Evolutionary conservation across 768 basidiomycete genomes (phyloP), one percentile per base, ranked within the genome.

Genomic region (Suillus subluteus): DNA sequence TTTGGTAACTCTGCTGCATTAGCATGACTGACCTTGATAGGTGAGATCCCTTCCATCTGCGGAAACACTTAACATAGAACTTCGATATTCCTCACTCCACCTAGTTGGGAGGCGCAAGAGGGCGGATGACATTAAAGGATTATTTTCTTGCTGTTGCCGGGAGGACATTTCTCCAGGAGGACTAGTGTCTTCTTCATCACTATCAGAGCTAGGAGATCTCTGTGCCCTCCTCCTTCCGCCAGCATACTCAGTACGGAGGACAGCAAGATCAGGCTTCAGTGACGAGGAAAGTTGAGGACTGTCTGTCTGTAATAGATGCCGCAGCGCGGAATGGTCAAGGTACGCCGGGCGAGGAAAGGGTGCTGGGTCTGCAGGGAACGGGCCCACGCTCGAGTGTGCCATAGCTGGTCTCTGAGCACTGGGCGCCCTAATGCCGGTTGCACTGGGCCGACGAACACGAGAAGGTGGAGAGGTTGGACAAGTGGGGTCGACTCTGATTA

Each of bases 51-150:
- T 84, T 13, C 94, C 93, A 73, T 94, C 91, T 37, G 78, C 68
- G 9, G 88, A 88, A 18, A 95, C 83, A 67, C 80, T 88, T 62
- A 95, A 78, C 62, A 82, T 80, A 5, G 81, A 71, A 69, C 86
- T 83, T 61, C 90, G 85, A 67, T 85, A 86, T 71, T 88, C 85
- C 58, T 92, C 88, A 74, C 86, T 90, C 94, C 92, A 95, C 48
- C 91, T 84, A 4, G 91, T 91, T 23, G 94, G 94, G 26, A 95
- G 76, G 66, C 82, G 80, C 68, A 92, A 78, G 18, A 84, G 79
- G 50, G 79, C 81, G 38, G 83, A 74, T 41, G 73, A 67, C 38
- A 73, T 64, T 21, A 71, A 70, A 62, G 73, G 67, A 61, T 66
- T 69, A 1, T 70, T 58, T 3, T 61, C 59, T 21, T 43, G 75